Evolutionary conservation across 768 basidiomycete species (phyloP), one percentile per base, ranked within the genome.

Genomic region (Boletus tomentosulus): DNA sequence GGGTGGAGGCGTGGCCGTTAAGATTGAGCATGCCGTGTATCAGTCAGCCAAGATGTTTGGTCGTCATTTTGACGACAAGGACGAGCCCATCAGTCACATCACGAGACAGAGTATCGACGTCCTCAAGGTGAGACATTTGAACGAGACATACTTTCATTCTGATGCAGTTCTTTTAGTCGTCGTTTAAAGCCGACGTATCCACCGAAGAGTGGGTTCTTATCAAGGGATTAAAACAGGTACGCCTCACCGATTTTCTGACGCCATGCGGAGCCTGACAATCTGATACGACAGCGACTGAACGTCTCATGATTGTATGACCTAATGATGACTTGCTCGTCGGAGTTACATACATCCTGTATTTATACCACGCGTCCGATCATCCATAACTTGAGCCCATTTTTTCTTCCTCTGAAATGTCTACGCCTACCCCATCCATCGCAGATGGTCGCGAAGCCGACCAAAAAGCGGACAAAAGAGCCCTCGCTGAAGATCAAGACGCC

Each of bases 1-100:
- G n/a, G 96, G 93, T 63, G 95, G 81, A 46, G 96, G 97, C 65
- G 95, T 98, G 13, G 96, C 97, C 0, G 90, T 98, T 62, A 99
- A 98, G 80, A 98, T 98, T 56, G 97, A 98, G 70, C 90, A 96
- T 69, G 95, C 94, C 4, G 87, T 95, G 11, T 94, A 98, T 71
- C 89, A 98, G 73, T 88, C 89, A 25, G 85, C 93, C 28, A 96
- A 94, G 73, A 87, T 93, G 85, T 98, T 89, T 66, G 94, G 95
- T 6, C 84, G 95, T 60, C 96, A 98, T 73, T 98, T 94, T 65
- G 88, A 90, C 63, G 95, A 98, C 44, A 91, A 96, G 73, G 95
- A 98, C 68, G 97, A 98, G 62, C 69, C 98, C 37, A 78, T 94
- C 49, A 94, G 92, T 50, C 87, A 89, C 56, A 87, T 99, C 66